Conservation (phyloP, 768 basidiomycete species). For the Leccinum boreale region DNA sequence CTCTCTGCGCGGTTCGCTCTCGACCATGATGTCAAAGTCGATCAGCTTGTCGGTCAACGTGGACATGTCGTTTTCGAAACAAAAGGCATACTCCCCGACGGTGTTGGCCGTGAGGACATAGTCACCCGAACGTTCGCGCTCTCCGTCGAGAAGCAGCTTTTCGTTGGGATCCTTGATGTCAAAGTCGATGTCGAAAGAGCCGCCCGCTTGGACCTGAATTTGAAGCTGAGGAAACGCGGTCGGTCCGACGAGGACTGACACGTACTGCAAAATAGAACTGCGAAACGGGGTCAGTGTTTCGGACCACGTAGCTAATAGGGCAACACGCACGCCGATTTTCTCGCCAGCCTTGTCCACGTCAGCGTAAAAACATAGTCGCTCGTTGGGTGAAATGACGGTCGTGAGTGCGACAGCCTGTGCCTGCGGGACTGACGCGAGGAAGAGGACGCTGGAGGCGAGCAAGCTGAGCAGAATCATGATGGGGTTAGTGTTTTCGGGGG, state of each 20-base stretch:
- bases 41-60: conserved; percentile 92
- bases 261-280: conserved; percentile 96
- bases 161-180: conserved; percentile 90
- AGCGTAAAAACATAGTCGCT: conserved; percentile 89
- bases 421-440: conserved; percentile 33
- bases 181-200: conserved; percentile 94
- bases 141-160: conserved; percentile 82
- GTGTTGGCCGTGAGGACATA: conserved; percentile 94
- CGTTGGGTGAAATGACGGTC: conserved; percentile 73
- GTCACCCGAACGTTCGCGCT: conserved; percentile 92
- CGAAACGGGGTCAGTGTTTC: conserved; percentile 10
- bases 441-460: conserved; percentile 19
- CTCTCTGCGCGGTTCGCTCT: conserved; percentile 91
- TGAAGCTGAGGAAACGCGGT: background rate
- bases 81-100: conserved; percentile 90
- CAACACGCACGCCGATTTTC: conserved; percentile 74
- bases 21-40: conserved; percentile 97
- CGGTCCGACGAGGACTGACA: conserved; percentile 4
- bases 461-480: conserved; percentile 23
- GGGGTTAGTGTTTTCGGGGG: background rate
- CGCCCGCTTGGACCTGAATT: conserved; percentile 88
- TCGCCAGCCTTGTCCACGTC: conserved; percentile 95
- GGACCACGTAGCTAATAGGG: background rate
- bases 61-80: conserved; percentile 97
- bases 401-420: conserved; percentile 68